These are phyloP conservation scores for Eucalyptus cloeziana DNA, from an alignment of 345 rosid species.

Conservation along the genomic window DNA sequence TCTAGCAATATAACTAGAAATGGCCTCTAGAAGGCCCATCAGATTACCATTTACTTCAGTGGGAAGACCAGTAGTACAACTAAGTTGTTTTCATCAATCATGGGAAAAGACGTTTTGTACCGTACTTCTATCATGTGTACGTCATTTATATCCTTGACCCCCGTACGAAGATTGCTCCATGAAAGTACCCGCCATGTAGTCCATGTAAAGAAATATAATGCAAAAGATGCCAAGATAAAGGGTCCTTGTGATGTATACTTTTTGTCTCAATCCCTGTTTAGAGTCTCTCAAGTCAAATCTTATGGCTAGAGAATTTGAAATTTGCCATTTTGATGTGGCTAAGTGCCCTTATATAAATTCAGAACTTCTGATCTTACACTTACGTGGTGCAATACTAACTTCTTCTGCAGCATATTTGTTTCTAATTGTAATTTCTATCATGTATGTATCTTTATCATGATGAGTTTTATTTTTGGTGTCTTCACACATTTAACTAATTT, in stretches of 20 bases:
- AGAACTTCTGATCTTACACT: not conserved
- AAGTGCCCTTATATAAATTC: not conserved
- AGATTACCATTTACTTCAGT: not conserved
- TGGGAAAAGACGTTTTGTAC: not conserved
- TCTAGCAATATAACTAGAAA: not conserved
- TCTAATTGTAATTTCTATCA: not conserved
- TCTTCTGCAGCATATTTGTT: not conserved
- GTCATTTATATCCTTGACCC: not conserved
- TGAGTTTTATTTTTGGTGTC: not conserved
- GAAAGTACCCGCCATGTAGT: not conserved
- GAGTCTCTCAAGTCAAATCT: not conserved
- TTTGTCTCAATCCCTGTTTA: not conserved
- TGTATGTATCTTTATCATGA: not conserved
- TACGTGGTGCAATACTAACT: not conserved
- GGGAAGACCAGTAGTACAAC: not conserved
- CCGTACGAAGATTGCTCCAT: not conserved
- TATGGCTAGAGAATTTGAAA: not conserved
- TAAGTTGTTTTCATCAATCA: not conserved
- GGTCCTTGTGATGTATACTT: not conserved
- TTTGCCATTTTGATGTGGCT: not conserved
- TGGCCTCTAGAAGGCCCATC: not conserved
- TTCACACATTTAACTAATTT: not conserved
- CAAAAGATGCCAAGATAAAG: not conserved
- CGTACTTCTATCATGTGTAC: not conserved
- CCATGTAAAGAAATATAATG: not conserved